Percentiles rank a stretch among this genome's conserved stretches.
Evolutionary conservation across 2,329 filamentous ascomycete genomes (phyloP).

Genomic region (Neonectria sp.): DNA sequence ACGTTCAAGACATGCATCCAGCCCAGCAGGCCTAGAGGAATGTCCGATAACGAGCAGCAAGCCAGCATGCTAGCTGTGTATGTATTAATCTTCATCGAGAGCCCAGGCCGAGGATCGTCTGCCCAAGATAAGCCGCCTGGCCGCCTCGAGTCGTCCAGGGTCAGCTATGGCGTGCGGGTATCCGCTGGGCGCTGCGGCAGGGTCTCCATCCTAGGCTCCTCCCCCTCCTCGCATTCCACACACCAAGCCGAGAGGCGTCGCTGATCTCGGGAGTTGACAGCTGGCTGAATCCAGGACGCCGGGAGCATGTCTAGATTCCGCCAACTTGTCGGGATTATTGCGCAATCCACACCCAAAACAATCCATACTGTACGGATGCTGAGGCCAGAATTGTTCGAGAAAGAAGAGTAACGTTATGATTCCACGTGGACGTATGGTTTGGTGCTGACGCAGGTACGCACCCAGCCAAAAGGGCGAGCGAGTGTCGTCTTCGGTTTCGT

Average conservation of each 20-base stretch:
- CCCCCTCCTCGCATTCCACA: slow-evolving; percentile 33
- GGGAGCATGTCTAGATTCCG: slow-evolving; percentile 29
- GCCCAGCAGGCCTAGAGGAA: slow-evolving; percentile 8
- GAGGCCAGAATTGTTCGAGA: slow-evolving; percentile 20
- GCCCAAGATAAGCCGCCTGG: slow-evolving; percentile 34
- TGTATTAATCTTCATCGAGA: slow-evolving; percentile 1
- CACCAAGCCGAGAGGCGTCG: slow-evolving; percentile 39
- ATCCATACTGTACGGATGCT: neutral
- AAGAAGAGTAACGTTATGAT: slow-evolving; percentile 30
- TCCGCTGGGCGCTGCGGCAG: slow-evolving; percentile 35
- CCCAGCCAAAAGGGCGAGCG: neutral
- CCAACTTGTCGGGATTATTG: slow-evolving; percentile 23
- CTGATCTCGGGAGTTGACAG: slow-evolving; percentile 45
- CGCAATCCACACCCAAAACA: neutral
- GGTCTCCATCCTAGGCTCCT: slow-evolving; percentile 32
- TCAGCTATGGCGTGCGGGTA: slow-evolving; percentile 33
- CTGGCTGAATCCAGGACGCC: slow-evolving; percentile 35
- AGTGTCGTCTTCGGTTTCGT: neutral
- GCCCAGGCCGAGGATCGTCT: slow-evolving; percentile 12
- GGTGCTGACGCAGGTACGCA: slow-evolving; percentile 45
- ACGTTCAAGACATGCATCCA: slow-evolving; percentile 17
- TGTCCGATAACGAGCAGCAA: neutral
- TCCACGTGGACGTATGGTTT: slow-evolving; percentile 42
- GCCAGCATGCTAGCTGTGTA: neutral
- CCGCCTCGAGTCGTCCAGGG: slow-evolving; percentile 6